phyloP scores from a whole-genome alignment of 2,329 filamentous ascomycete species.

The Endothia cerciana region DNA sequence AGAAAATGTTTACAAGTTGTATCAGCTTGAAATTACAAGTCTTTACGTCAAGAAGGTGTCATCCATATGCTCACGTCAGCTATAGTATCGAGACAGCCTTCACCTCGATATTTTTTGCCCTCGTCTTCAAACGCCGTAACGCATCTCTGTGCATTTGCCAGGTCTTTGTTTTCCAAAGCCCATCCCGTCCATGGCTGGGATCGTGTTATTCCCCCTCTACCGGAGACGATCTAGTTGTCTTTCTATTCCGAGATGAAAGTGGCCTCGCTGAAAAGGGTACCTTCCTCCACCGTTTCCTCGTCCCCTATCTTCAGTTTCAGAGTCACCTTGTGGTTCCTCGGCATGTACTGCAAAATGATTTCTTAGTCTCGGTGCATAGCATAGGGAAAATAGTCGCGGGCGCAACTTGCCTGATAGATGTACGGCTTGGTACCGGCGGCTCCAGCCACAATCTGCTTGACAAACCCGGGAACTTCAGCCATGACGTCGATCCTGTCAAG shows the following conservation, averaged over 20 bases:
- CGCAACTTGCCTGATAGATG: slow-evolving; percentile 80
- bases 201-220: neutral
- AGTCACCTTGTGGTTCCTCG: slow-evolving; percentile 63
- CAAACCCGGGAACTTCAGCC: slow-evolving; percentile 92
- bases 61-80: slow-evolving; percentile 9
- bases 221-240: neutral
- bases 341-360: slow-evolving; percentile 63
- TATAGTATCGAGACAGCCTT: neutral
- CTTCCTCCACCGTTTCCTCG: slow-evolving; percentile 75
- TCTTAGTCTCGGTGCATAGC: slow-evolving; percentile 32
- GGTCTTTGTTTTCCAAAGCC: slow-evolving; percentile 29
- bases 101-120: neutral
- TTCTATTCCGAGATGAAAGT: slow-evolving; percentile 83
- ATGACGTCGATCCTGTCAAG: slow-evolving; percentile 91
- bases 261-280: slow-evolving; percentile 81
- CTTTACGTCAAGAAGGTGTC: neutral
- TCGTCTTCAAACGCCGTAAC: slow-evolving; percentile 3
- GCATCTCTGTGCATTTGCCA: neutral
- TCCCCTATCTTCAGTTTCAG: slow-evolving; percentile 87
- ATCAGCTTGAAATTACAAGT: neutral
- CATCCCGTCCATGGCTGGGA: slow-evolving; percentile 12
- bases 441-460: slow-evolving; percentile 89
- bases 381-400: neutral
- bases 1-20: neutral
- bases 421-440: slow-evolving; percentile 94